Evolutionary conservation across 225 moss, liverwort and hornwort genomes (phyloP).

Genomic region (Marchantia paleacea): DNA sequence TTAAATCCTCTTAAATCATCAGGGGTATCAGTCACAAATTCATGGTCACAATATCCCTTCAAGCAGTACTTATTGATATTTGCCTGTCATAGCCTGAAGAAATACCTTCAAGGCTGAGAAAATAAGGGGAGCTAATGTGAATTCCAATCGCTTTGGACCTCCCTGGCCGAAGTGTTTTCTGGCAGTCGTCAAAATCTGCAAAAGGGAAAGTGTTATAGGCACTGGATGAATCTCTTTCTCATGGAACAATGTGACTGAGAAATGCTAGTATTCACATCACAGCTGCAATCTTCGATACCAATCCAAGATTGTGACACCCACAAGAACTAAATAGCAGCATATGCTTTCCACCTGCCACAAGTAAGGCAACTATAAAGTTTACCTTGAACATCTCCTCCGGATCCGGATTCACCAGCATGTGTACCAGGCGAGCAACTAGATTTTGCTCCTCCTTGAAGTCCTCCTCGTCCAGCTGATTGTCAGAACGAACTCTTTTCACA

Average conservation of each 20-base stretch:
- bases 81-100: neutral
- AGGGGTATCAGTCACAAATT: neutral
- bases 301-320: neutral
- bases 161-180: constrained; percentile 88
- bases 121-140: constrained; percentile 85
- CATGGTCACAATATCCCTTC: too few species aligned
- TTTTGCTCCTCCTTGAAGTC: constrained; percentile 96
- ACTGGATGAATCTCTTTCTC: neutral
- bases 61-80: too few species aligned
- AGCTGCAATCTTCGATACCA: too few species aligned
- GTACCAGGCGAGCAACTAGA: constrained; percentile 84
- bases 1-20: neutral
- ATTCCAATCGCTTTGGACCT: constrained; percentile 79
- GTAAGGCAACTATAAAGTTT: neutral
- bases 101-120: constrained; percentile 76
- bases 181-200: constrained; percentile 85
- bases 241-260: too few species aligned
- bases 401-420: constrained; percentile 76
- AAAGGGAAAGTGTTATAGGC: neutral
- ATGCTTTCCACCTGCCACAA: neutral
- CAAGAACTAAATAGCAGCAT: neutral
- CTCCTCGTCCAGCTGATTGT: constrained; percentile 72
- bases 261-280: neutral
- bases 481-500: neutral
- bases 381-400: constrained; percentile 89